These are phyloP conservation scores for Dendrobium huoshanense DNA, from an alignment of 106 monocot species.

Conservation along the genomic window DNA sequence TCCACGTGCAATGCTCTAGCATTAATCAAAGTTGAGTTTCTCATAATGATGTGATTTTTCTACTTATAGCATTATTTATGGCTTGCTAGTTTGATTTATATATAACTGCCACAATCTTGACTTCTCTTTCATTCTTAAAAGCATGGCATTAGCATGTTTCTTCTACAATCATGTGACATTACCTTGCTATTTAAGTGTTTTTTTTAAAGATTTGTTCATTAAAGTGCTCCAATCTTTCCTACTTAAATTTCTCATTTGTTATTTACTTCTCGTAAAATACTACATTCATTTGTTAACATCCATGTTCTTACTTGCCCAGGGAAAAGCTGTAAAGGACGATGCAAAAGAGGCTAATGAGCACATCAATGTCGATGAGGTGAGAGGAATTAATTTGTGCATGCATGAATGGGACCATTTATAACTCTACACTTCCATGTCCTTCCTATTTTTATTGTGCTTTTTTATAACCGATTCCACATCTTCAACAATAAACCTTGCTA, in stretches of 20 bases:
- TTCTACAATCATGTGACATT: not conserved
- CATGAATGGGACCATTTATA: not conserved
- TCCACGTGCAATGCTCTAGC: not conserved
- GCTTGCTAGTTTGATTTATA: not conserved
- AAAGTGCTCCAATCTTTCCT: not conserved
- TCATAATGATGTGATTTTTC: not conserved
- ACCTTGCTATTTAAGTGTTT: not conserved
- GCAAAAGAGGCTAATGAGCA: not conserved
- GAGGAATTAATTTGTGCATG: not conserved
- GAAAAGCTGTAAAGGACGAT: not conserved
- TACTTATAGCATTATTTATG: not conserved
- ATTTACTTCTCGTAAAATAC: not conserved
- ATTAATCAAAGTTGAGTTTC: not conserved
- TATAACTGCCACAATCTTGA: not conserved
- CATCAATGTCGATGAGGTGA: conserved; percentile 4
- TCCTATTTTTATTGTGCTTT: not conserved
- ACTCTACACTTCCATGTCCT: not conserved
- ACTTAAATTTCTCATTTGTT: too few relatives aligned
- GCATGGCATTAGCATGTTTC: not conserved
- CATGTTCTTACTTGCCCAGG: not conserved
- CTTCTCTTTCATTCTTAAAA: not conserved
- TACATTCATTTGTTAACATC: not conserved
- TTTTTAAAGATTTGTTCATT: not conserved
- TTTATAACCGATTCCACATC: not conserved
- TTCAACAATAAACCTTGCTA: not conserved